A percentile compares a stretch with the other conserved stretches of the same genome.
Conservation (phyloP, 352 stramenopile genomes). For the Pythium aphanidermatum region DNA sequence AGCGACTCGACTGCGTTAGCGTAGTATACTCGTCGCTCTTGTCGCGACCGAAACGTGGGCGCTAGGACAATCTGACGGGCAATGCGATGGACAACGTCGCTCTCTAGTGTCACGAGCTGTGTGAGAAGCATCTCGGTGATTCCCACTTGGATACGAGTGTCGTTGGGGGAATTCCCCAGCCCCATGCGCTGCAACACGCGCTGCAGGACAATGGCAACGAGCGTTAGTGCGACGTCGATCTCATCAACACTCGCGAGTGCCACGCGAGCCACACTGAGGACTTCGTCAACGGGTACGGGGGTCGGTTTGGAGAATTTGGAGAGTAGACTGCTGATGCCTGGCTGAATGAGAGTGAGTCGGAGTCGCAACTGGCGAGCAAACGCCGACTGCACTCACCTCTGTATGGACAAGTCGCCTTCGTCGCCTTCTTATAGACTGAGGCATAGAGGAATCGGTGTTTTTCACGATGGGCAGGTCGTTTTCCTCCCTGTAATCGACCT, state of each 20-base stretch:
- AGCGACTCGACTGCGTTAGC: neutral
- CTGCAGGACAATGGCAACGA: slow-evolving; percentile 30
- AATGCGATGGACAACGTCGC: neutral
- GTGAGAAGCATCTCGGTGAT: slow-evolving; percentile 21
- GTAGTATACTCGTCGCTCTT: slow-evolving; percentile 13
- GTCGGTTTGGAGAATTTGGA: no score
- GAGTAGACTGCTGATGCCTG: no score
- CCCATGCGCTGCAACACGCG: slow-evolving; percentile 16
- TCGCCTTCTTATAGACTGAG: no score
- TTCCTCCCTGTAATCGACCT: no score
- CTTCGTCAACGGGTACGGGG: neutral
- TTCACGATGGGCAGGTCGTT: no score
- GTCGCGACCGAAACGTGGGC: slow-evolving; percentile 18
- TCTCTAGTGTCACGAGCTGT: slow-evolving; percentile 1
- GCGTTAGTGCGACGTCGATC: slow-evolving; percentile 25
- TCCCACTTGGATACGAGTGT: slow-evolving; percentile 11
- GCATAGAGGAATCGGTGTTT: no score
- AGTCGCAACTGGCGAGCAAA: no score
- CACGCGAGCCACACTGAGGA: slow-evolving; percentile 1
- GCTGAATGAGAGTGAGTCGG: no score
- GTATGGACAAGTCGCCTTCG: no score
- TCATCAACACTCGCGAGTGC: neutral
- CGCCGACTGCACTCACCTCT: no score
- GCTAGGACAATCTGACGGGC: slow-evolving; percentile 23
- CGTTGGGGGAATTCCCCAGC: neutral